A percentile compares a stretch with the other conserved stretches of the same genome.
Conservation (phyloP, 805 yeast genomes). For the Wickerhamomyces bovis region DNA sequence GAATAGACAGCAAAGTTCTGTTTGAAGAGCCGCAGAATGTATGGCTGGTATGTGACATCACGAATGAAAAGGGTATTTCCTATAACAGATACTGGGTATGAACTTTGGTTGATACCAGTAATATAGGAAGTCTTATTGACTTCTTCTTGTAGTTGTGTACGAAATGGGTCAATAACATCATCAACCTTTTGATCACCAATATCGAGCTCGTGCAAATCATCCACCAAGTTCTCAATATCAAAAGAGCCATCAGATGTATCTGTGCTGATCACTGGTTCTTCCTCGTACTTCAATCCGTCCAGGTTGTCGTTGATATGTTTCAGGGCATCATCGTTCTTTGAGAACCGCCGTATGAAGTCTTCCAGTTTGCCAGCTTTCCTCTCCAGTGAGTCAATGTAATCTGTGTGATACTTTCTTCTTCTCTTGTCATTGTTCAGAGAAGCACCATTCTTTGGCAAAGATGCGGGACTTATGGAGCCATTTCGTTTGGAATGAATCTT, state of each 20-base stretch:
- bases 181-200: not conserved
- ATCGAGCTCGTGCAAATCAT: not conserved
- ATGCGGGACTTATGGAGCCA: not conserved
- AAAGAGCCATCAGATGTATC: not conserved
- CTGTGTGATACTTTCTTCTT: conserved; percentile 27
- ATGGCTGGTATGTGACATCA: conserved; percentile 7
- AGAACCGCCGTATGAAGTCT: conserved; percentile 10
- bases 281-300: not conserved
- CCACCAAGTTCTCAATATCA: not conserved
- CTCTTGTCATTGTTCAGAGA: conserved; percentile 21
- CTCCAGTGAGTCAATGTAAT: conserved; percentile 27
- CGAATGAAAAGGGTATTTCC: conserved; percentile 2
- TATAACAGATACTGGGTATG: conserved; percentile 3
- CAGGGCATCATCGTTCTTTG: not conserved
- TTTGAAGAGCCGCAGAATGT: conserved; percentile 7
- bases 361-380: conserved; percentile 23
- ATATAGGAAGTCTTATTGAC: not conserved
- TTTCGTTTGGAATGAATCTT: not conserved
- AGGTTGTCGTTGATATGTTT: not conserved
- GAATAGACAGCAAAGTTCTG: conserved; percentile 10
- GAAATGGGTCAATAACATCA: not conserved
- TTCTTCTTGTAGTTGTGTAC: conserved; percentile 2
- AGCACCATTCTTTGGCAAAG: conserved; percentile 11
- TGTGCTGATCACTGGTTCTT: not conserved
- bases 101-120: not conserved